Base-by-base conservation (phyloP, 139 green algal species). In the Chlorella sp. region DNA sequence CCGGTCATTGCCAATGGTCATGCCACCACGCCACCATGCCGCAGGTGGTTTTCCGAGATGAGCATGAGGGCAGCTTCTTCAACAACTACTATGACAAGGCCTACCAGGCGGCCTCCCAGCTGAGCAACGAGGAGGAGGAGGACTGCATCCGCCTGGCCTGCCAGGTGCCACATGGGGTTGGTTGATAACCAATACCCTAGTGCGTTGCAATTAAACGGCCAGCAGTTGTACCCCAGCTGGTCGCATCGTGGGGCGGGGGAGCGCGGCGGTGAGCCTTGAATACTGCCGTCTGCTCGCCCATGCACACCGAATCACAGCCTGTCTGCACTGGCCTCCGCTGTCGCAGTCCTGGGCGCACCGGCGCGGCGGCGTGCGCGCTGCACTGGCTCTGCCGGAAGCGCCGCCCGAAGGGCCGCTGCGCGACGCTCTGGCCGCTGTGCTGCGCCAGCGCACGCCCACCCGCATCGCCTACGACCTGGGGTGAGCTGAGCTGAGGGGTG, bases 71-170 rank as follows among this genome's bases (percentile, higher is more conserved):
- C 23, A 39, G 70, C 38, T 60, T 38, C 70, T 32, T 56, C 39
- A 21, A 4, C 9, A 16, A 62, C 39, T 78, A 60, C 39, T 78
- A 38, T 32, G 70, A 5, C 5, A 57, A 32, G 23, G 70, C 70
- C 0, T 6, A 34, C 4, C 17, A 38, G 39, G 70, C 70, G 9
- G 20, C 23, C 17, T 39, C 39, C 7, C 5, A 57, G 20, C 23
- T 78, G 70, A 5, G 3, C 70, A 5, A 78, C 2, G 3, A 16
- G 23, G 70, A 78, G 38, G 70, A 78, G 70, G 70, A 78, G 23
- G 70, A 78, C 70, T 78, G 70, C 70, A 30, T 78, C 11, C 70
- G 70, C 13, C 38, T 78, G 70, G 70, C 23, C 38, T 60, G 51
- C 51, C 51, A 60, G 51, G 51, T 60, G 51, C n/a, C n/a, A n/a